Evolutionary conservation across 2,329 filamentous ascomycete species (phyloP).

Genomic region (Monilinia polystroma): DNA sequence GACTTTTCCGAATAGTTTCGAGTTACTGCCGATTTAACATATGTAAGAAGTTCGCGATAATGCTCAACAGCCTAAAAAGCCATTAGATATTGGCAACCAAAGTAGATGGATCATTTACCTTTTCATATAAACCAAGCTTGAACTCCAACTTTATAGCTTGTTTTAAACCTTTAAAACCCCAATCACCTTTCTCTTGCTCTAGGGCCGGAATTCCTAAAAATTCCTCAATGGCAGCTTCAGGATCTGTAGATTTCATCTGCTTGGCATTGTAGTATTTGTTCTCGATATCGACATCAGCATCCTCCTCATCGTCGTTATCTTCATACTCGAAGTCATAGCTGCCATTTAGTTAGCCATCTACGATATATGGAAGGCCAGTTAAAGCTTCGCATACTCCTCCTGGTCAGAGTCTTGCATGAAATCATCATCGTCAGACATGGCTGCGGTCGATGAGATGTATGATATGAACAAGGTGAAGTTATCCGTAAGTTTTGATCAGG

Average conservation of each 20-base stretch:
- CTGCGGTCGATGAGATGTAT: slow-evolving; percentile 25
- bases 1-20: slow-evolving; percentile 99
- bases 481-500: neutral
- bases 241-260: slow-evolving; percentile 85
- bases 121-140: slow-evolving; percentile 81
- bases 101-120: slow-evolving; percentile 51
- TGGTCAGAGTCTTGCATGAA: slow-evolving; percentile 92
- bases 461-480: neutral
- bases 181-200: slow-evolving; percentile 91
- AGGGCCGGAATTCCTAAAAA: slow-evolving; percentile 84
- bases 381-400: slow-evolving; percentile 62
- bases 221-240: slow-evolving; percentile 84
- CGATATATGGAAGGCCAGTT: slow-evolving; percentile 11
- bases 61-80: slow-evolving; percentile 74
- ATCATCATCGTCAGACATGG: slow-evolving; percentile 65
- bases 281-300: slow-evolving; percentile 89
- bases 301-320: slow-evolving; percentile 81
- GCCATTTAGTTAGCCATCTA: slow-evolving; percentile 28
- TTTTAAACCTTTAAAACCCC: slow-evolving; percentile 98
- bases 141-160: slow-evolving; percentile 98
- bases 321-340: slow-evolving; percentile 98
- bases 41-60: slow-evolving; percentile 92
- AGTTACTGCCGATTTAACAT: slow-evolving; percentile 94
- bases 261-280: slow-evolving; percentile 99
- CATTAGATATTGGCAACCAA: slow-evolving; percentile 10